Evolutionary conservation across 208 protist genomes (phyloP).

Genomic region (Leishmania turanica): DNA sequence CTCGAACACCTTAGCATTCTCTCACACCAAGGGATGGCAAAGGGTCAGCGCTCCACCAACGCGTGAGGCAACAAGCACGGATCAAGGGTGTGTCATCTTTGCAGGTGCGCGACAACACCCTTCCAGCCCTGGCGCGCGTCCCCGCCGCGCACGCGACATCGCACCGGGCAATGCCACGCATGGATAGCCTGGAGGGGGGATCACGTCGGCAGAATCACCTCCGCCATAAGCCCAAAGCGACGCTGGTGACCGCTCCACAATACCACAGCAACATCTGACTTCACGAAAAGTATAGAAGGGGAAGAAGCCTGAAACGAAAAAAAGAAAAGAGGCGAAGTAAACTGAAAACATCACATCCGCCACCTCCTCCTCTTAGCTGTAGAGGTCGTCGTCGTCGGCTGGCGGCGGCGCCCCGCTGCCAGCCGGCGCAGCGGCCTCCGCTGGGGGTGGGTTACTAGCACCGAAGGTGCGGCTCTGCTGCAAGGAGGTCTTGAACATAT

Average conservation of each 20-base stretch:
- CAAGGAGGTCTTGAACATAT: slow-evolving; percentile 92
- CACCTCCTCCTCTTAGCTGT: slow-evolving; percentile 33
- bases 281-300: background rate
- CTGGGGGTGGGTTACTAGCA: slow-evolving; percentile 17
- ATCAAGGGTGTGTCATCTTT: background rate
- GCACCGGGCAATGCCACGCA: background rate
- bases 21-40: background rate
- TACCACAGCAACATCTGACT: background rate
- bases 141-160: background rate
- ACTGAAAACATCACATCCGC: slow-evolving; percentile 1
- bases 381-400: slow-evolving; percentile 59
- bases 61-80: background rate
- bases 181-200: background rate
- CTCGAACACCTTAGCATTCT: background rate
- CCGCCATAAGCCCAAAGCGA: background rate
- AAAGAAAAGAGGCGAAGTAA: slow-evolving; percentile 15
- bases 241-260: background rate
- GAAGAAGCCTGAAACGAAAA: background rate
- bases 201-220: background rate
- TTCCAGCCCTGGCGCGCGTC: background rate
- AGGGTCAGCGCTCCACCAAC: background rate
- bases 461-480: slow-evolving; percentile 80
- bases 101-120: background rate
- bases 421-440: slow-evolving; percentile 27
- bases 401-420: slow-evolving; percentile 14